phyloP scores from a whole-genome alignment of 371 early-diverging fungal species.

The Apophysomyces trapeziformis region DNA sequence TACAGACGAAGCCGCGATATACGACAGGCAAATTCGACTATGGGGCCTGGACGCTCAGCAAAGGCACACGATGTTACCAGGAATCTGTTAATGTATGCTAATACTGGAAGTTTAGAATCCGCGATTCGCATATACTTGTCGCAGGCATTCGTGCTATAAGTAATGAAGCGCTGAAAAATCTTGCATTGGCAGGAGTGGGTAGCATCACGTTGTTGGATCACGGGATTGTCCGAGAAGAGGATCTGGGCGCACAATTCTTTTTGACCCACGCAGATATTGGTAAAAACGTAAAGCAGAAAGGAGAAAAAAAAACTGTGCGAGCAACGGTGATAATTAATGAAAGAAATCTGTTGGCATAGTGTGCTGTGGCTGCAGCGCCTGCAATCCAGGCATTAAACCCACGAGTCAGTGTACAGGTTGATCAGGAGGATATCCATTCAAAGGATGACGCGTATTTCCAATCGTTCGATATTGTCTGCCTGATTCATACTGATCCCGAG shows the following conservation, averaged over 20 bases:
- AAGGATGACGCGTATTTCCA: slow-evolving; percentile 59
- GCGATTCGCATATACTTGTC: slow-evolving; percentile 73
- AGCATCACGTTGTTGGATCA: slow-evolving; percentile 73
- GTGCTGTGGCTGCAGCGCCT: slow-evolving; percentile 65
- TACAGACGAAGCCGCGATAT: slow-evolving; percentile 86
- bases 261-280: slow-evolving; percentile 64
- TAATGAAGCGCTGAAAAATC: slow-evolving; percentile 87
- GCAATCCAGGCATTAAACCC: slow-evolving; percentile 74
- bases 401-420: slow-evolving; percentile 66
- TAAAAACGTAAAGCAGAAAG: slow-evolving; percentile 58
- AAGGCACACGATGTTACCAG: slow-evolving; percentile 40
- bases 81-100: neutral
- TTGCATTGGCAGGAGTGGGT: slow-evolving; percentile 90
- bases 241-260: slow-evolving; percentile 86
- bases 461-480: slow-evolving; percentile 70
- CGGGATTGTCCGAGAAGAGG: slow-evolving; percentile 55
- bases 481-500: slow-evolving; percentile 48
- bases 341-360: slow-evolving; percentile 40
- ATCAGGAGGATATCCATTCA: slow-evolving; percentile 47
- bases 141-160: slow-evolving; percentile 70
- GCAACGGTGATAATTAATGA: neutral
- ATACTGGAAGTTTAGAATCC: slow-evolving; percentile 59
- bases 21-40: slow-evolving; percentile 94
- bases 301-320: neutral
- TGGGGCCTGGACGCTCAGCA: slow-evolving; percentile 95